Percentiles rank a stretch among this genome's conserved stretches.
Conservation (phyloP, 2,329 filamentous ascomycete species). For the Plectosphaerella cucumerina region DNA sequence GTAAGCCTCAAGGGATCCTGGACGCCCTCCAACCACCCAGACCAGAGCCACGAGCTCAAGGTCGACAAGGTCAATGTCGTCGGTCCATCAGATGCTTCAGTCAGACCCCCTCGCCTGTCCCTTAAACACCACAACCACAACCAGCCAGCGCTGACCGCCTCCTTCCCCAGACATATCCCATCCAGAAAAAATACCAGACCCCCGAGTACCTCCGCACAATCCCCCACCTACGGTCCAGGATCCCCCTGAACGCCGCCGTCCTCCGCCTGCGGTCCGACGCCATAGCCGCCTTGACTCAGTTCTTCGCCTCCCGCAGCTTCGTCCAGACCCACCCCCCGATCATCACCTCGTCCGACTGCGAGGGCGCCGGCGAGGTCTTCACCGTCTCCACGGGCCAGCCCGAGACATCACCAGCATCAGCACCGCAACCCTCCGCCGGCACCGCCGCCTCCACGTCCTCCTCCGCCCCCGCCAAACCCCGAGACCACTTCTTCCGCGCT, state of each 20-base stretch:
- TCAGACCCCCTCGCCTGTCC: slow-evolving; percentile 37
- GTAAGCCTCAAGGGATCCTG: slow-evolving; percentile 75
- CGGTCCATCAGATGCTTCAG: slow-evolving; percentile 74
- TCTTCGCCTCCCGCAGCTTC: slow-evolving; percentile 69
- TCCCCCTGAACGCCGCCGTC: slow-evolving; percentile 75
- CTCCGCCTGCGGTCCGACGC: slow-evolving; percentile 79
- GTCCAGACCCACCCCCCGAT: slow-evolving; percentile 88
- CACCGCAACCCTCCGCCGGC: slow-evolving; percentile 14
- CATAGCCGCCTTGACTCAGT: slow-evolving; percentile 67
- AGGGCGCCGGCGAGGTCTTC: slow-evolving; percentile 94
- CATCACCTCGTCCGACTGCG: slow-evolving; percentile 94
- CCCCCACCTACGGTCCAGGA: slow-evolving; percentile 80
- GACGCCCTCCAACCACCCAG: slow-evolving; percentile 63
- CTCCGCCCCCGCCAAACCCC: slow-evolving; percentile 13
- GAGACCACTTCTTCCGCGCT: slow-evolving; percentile 68
- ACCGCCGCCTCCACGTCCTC: slow-evolving; percentile 25
- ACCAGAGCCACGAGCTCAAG: slow-evolving; percentile 77
- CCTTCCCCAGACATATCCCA: slow-evolving; percentile 68
- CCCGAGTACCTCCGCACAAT: slow-evolving; percentile 83
- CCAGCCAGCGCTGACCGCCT: slow-evolving; percentile 6
- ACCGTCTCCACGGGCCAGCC: slow-evolving; percentile 48
- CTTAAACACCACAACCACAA: background rate
- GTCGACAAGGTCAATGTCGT: slow-evolving; percentile 65
- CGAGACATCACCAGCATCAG: no score
- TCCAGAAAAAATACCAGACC: slow-evolving; percentile 95